These are phyloP conservation scores for Pyropia haitanensis DNA, from an alignment of 23 red algal species.

Conservation along the genomic window DNA sequence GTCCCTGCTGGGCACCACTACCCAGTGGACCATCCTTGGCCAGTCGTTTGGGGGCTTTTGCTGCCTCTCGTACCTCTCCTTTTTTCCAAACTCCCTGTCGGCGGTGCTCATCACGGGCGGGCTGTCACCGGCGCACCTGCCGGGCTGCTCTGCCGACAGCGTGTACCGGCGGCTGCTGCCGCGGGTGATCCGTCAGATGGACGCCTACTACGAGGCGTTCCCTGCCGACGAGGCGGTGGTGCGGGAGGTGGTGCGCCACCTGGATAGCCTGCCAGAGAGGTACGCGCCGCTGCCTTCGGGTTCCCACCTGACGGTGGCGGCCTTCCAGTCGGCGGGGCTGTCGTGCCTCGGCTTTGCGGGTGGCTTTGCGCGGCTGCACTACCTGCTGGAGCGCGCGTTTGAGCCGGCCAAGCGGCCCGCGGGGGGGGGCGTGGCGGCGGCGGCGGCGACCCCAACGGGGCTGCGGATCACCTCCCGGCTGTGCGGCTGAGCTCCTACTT, in stretches of 20 bases:
- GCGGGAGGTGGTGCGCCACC: neutral
- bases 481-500: conserved; percentile 10
- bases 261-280: neutral
- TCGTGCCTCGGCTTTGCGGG: conserved; percentile 9
- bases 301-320: neutral
- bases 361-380: conserved; percentile 18
- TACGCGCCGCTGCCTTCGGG: conserved; percentile 5
- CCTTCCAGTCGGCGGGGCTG: conserved; percentile 7
- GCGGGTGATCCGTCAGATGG: conserved; percentile 4
- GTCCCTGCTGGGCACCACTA: neutral
- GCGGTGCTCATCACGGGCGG: conserved; percentile 15
- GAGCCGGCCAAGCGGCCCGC: neutral
- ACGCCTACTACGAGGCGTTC: conserved; percentile 11
- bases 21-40: conserved; percentile 18
- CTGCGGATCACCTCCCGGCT: too few relatives aligned
- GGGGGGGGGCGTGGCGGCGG: neutral
- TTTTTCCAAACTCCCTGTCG: conserved; percentile 6
- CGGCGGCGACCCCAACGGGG: too few relatives aligned
- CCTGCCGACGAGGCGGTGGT: conserved; percentile 4
- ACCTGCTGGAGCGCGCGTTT: conserved; percentile 18
- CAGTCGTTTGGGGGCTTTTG: conserved; percentile 35
- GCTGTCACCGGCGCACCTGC: neutral
- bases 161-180: conserved; percentile 11
- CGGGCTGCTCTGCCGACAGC: neutral
- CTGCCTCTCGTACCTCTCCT: conserved; percentile 11